phyloP scores from a whole-genome alignment of 768 basidiomycete species.

The Termitomyces bulborhizus region DNA sequence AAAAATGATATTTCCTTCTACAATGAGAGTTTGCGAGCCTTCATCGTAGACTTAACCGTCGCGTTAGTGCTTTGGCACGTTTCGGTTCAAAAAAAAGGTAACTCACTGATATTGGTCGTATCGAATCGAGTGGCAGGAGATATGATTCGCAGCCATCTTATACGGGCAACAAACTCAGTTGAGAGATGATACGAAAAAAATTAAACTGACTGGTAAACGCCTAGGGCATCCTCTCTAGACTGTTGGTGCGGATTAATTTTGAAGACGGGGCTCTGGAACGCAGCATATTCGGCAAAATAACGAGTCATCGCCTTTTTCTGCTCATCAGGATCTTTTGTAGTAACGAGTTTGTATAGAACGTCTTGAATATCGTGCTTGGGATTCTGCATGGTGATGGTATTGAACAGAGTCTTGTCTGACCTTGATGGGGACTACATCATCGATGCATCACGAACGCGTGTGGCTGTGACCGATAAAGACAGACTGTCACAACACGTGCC shows the following conservation, averaged over 20 bases:
- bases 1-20: conserved; percentile 53
- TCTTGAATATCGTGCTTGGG: conserved; percentile 42
- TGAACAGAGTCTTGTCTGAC: background rate
- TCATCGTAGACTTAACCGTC: conserved; percentile 40
- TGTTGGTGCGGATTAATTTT: conserved; percentile 36
- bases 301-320: conserved; percentile 40
- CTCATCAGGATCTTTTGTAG: conserved; percentile 40
- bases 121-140: conserved; percentile 42
- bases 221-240: conserved; percentile 50
- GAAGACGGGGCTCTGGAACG: conserved; percentile 56
- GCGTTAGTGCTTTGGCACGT: background rate
- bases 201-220: conserved; percentile 46
- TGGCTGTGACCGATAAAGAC: background rate
- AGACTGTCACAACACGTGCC: background rate
- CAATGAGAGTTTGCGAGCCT: conserved; percentile 29
- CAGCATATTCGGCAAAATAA: conserved; percentile 50
- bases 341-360: conserved; percentile 40
- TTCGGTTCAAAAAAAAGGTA: background rate
- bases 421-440: background rate
- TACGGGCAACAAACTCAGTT: background rate
- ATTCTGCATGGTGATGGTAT: conserved; percentile 41
- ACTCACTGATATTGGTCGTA: conserved; percentile 39
- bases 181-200: background rate
- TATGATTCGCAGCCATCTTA: conserved; percentile 59
- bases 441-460: background rate